Percentiles rank a stretch among this genome's conserved stretches.
phyloP scores from a whole-genome alignment of 768 basidiomycete species.

The Russula dissimulans region DNA sequence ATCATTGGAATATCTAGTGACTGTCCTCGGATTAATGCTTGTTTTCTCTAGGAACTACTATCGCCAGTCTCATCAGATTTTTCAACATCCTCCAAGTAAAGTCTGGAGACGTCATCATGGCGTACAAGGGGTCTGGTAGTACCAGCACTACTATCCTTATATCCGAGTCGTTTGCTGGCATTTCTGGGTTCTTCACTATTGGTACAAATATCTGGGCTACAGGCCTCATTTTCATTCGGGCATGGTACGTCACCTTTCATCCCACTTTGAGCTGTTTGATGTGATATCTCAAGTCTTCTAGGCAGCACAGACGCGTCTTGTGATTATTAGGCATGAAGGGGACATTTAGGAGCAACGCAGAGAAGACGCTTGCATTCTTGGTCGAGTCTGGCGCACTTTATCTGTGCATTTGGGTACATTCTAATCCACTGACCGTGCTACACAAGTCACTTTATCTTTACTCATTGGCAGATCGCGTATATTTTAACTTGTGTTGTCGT shows the following conservation, averaged over 20 bases:
- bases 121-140: neutral
- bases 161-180: too few relatives aligned
- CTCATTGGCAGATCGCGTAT: neutral
- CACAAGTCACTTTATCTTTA: neutral
- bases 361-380: neutral
- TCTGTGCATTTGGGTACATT: constrained; percentile 1
- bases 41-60: neutral
- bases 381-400: constrained; percentile 5
- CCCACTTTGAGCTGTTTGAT: neutral
- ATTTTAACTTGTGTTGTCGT: too few relatives aligned
- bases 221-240: constrained; percentile 2
- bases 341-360: neutral
- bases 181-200: neutral
- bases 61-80: neutral
- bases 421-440: neutral
- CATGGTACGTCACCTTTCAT: neutral
- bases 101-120: neutral
- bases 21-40: neutral
- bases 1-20: neutral
- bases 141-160: neutral
- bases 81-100: neutral
- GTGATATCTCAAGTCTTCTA: neutral
- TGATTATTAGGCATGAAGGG: neutral
- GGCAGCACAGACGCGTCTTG: constrained; percentile 1
- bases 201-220: constrained; percentile 10